Evolutionary conservation across 108 stramenopile species (phyloP), one percentile per base, ranked within the genome.

Genomic region (Epipyxis sp.): DNA sequence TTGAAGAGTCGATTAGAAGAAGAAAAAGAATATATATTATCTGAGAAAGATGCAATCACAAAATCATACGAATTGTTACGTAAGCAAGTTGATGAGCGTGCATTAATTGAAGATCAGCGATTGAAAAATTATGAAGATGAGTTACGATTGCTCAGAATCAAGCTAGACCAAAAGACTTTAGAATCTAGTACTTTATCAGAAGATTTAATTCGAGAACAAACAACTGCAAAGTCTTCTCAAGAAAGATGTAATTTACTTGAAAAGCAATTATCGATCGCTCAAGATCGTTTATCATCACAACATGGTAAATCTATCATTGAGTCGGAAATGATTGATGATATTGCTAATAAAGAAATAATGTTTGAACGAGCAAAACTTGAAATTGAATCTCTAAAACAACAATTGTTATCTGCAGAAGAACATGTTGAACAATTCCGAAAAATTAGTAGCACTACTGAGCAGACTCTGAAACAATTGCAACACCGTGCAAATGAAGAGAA

Each of bases 371-470:
- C 71, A 3, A 3, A 10, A 6, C 42, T 42, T 10, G 71, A 74
- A 74, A 6, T 74, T 13, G 71, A 6, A 29, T 6, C 34, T 27
- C 43, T 74, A 42, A 6, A 74, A 42, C 44, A 74, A 29, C 71
- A 74, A 25, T 42, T 74, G 13, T 27, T 29, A 6, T 37, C 71
- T 27, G 6, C 71, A 10, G 71, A 6, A 32, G 29, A 13, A 13
- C 71, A 74, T 37, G 35, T 42, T 3, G 71, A 74, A 25, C 71
- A 74, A 57, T 74, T 35, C 25, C 71, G 71, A 32, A 74, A 74
- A 42, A 74, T 74, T 37, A 30, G n/a, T 27, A 27, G 16, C 6
- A 29, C 71, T 32, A 74, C 16, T 54, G 71, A 74, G 34, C 40
- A 10, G n/a, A 42, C 71, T 10, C 34, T 74, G 71, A 74, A 74